Percentiles rank a stretch among this genome's conserved stretches.
phyloP scores from a whole-genome alignment of 164 flowering plant species.

The Macadamia tetraphylla region DNA sequence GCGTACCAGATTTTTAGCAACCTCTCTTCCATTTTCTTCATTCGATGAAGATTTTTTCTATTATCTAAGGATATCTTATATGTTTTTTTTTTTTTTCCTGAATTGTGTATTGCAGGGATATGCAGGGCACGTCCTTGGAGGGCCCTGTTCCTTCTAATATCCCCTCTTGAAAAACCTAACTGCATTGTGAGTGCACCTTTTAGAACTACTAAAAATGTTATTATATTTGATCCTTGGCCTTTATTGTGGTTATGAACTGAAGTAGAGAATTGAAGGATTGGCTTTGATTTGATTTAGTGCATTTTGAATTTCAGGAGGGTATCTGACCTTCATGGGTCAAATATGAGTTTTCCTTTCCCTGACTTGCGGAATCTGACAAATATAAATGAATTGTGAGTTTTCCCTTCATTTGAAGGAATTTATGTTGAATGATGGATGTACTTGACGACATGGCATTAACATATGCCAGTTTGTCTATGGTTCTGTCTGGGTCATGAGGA shows the following conservation, averaged over 20 bases:
- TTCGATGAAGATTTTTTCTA: neutral
- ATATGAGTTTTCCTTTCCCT: conserved; percentile 63
- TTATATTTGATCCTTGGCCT: neutral
- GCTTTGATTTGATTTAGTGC: conserved; percentile 4
- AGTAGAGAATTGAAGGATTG: neutral
- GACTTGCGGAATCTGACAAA: conserved; percentile 33
- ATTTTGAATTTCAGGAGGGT: conserved; percentile 58
- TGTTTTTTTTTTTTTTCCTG: neutral
- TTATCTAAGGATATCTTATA: neutral
- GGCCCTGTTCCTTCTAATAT: conserved; percentile 79
- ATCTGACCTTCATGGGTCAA: conserved; percentile 58
- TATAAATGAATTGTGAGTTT: conserved; percentile 39
- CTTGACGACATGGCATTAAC: neutral
- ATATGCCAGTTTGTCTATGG: neutral
- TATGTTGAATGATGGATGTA: conserved; percentile 22
- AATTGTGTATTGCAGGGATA: conserved; percentile 38
- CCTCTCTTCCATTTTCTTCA: neutral
- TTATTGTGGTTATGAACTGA: neutral
- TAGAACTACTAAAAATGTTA: neutral
- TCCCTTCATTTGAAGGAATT: too few relatives aligned
- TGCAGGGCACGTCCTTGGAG: conserved; percentile 78
- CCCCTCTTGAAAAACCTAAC: conserved; percentile 39
- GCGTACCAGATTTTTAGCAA: conserved; percentile 35
- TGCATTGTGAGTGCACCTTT: conserved; percentile 41
- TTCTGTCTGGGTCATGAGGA: neutral